Conservation (phyloP, 1,284 basidiomycete genomes). For the Rhizoctonia solani region DNA sequence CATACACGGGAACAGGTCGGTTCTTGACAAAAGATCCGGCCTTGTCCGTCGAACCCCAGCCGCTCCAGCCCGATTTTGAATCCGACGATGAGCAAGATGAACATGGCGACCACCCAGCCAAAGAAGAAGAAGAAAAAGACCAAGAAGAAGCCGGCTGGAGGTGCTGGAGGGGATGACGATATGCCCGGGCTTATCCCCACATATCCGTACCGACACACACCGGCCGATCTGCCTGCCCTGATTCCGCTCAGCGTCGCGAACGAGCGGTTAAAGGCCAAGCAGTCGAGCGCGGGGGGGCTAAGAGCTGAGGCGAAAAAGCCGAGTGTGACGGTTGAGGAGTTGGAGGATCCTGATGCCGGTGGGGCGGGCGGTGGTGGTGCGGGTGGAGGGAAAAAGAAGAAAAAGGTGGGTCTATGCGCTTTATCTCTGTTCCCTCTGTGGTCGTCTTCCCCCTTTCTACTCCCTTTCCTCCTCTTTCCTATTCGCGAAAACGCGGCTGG, state of each 20-base stretch:
- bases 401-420: conserved; percentile 12
- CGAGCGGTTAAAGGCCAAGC: conserved; percentile 20
- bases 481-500: not conserved
- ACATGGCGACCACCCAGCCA: conserved; percentile 6
- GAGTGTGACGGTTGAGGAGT: conserved; percentile 23
- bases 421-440: not conserved
- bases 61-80: not conserved
- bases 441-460: no score
- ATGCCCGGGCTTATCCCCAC: not conserved
- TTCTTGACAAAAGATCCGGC: conserved; percentile 22
- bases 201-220: conserved; percentile 1
- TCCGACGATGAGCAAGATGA: conserved; percentile 16
- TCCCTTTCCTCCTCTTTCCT: no score
- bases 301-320: conserved; percentile 27
- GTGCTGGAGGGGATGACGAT: conserved; percentile 23
- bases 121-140: conserved; percentile 33
- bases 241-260: conserved; percentile 28
- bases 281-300: not conserved
- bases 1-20: conserved; percentile 9
- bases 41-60: conserved; percentile 15
- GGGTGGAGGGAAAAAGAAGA: conserved; percentile 24
- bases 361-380: no score
- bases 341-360: conserved; percentile 15
- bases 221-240: conserved; percentile 11
- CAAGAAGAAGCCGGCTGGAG: conserved; percentile 32